Percentiles rank a stretch among this genome's conserved stretches.
These are phyloP conservation scores for Ailanthus altissimus DNA, from an alignment of 345 rosid genomes.

Conservation along the genomic window DNA sequence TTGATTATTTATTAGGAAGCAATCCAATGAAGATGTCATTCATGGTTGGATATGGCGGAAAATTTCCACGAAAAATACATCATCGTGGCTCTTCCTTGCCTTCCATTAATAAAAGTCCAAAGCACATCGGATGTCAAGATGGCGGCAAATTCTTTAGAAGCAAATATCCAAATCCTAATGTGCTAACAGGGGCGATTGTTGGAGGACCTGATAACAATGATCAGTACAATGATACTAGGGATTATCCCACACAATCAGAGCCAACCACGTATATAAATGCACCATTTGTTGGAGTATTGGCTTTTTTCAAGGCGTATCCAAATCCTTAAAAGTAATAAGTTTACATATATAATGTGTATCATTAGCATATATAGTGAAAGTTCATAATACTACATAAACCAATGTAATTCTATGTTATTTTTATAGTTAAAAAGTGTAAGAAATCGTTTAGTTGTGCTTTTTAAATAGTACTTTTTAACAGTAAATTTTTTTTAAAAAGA, in stretches of 20 bases:
- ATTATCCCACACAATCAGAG: constrained; percentile 40
- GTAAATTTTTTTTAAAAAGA: no score
- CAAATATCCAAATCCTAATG: constrained; percentile 40
- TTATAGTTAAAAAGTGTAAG: no score
- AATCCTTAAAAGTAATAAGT: not conserved
- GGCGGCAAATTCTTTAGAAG: constrained; percentile 41
- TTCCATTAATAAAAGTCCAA: constrained; percentile 35
- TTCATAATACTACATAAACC: no score
- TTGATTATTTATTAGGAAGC: constrained; percentile 60
- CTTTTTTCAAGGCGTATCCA: constrained; percentile 37
- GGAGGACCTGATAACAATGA: constrained; percentile 62
- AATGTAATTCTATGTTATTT: no score
- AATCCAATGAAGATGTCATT: constrained; percentile 59
- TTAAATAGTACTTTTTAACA: no score
- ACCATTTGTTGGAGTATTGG: constrained; percentile 60
- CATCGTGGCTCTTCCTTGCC: constrained; percentile 64
- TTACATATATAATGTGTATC: not conserved
- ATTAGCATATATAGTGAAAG: not conserved
- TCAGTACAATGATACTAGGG: constrained; percentile 38
- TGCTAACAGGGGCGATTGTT: constrained; percentile 52
- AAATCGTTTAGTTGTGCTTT: no score
- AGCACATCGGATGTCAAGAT: constrained; percentile 39
- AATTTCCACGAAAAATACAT: constrained; percentile 52
- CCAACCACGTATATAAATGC: constrained; percentile 70
- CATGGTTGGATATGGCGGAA: constrained; percentile 61